Percentiles rank a stretch among this genome's conserved stretches.
phyloP scores from a whole-genome alignment of 352 stramenopile genomes.

The Globisporangium yorkense region DNA sequence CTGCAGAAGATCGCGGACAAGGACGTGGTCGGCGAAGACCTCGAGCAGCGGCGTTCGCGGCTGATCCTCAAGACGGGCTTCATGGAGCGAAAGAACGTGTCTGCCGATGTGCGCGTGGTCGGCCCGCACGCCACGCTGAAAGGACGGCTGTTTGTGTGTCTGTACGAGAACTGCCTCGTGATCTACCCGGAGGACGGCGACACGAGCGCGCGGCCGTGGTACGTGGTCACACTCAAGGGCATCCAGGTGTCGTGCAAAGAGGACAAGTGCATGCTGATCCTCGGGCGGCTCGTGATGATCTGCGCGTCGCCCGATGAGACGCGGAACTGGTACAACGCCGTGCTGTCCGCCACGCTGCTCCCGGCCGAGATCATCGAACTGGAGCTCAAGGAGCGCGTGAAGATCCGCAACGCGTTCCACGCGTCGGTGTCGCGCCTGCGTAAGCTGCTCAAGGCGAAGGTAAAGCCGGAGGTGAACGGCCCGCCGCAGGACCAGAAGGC shows the following conservation, averaged over 20 bases:
- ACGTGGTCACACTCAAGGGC: slow-evolving; percentile 61
- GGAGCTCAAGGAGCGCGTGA: slow-evolving; percentile 68
- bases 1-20: slow-evolving; percentile 69
- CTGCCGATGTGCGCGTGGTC: slow-evolving; percentile 21
- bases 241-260: slow-evolving; percentile 61
- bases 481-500: slow-evolving; percentile 65
- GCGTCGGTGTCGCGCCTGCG: slow-evolving; percentile 62
- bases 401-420: slow-evolving; percentile 63
- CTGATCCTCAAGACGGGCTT: slow-evolving; percentile 71
- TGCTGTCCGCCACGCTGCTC: slow-evolving; percentile 51
- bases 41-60: slow-evolving; percentile 61
- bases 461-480: slow-evolving; percentile 65
- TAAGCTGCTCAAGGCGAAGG: slow-evolving; percentile 69
- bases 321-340: slow-evolving; percentile 68
- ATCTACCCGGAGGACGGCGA: slow-evolving; percentile 74
- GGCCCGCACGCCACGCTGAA: slow-evolving; percentile 68
- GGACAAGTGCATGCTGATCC: slow-evolving; percentile 54
- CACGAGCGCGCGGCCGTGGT: slow-evolving; percentile 59
- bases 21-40: slow-evolving; percentile 49
- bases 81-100: slow-evolving; percentile 60
- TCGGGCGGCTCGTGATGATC: slow-evolving; percentile 55
- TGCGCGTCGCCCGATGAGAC: slow-evolving; percentile 49
- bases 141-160: slow-evolving; percentile 64
- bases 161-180: slow-evolving; percentile 75
- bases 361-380: slow-evolving; percentile 69